phyloP scores from a whole-genome alignment of 305 asterid genomes.

The Fraxinus velutina region DNA sequence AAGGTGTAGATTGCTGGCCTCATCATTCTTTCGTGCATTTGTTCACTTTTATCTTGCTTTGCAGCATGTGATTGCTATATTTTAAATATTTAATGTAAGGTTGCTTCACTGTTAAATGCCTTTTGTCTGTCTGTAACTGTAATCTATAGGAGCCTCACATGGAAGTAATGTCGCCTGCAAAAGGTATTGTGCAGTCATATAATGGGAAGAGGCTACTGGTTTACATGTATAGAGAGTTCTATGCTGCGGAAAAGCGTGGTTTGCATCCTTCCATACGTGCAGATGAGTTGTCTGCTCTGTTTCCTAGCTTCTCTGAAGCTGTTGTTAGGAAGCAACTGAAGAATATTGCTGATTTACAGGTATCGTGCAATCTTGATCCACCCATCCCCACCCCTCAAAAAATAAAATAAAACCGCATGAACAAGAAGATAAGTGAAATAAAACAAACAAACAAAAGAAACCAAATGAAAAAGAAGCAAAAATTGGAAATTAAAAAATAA shows the following conservation, averaged over 20 bases:
- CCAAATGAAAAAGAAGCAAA: background rate
- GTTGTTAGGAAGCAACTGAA: constrained; percentile 82
- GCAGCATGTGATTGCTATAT: background rate
- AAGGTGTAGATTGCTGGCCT: background rate
- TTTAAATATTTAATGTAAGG: background rate
- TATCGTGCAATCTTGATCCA: constrained; percentile 21
- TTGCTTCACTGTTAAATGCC: background rate
- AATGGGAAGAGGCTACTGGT: constrained; percentile 86
- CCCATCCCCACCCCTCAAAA: background rate
- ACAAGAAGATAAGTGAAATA: background rate
- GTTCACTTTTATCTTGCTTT: background rate
- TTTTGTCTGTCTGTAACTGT: constrained; percentile 27
- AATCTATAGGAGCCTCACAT: constrained; percentile 84
- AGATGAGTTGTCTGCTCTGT: constrained; percentile 74
- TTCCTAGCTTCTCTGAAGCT: constrained; percentile 77
- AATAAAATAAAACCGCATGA: background rate
- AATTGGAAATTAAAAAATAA: constrained; percentile 3
- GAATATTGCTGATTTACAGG: constrained; percentile 90
- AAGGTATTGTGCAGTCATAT: constrained; percentile 64
- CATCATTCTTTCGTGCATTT: constrained; percentile 1
- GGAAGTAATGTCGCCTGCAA: constrained; percentile 97
- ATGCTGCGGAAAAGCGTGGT: constrained; percentile 78
- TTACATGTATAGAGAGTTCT: constrained; percentile 82
- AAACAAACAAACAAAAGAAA: background rate
- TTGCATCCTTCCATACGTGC: constrained; percentile 71